These are phyloP conservation scores for Xerocomus brunneocitrinus DNA, from an alignment of 768 basidiomycete species.

Conservation along the genomic window DNA sequence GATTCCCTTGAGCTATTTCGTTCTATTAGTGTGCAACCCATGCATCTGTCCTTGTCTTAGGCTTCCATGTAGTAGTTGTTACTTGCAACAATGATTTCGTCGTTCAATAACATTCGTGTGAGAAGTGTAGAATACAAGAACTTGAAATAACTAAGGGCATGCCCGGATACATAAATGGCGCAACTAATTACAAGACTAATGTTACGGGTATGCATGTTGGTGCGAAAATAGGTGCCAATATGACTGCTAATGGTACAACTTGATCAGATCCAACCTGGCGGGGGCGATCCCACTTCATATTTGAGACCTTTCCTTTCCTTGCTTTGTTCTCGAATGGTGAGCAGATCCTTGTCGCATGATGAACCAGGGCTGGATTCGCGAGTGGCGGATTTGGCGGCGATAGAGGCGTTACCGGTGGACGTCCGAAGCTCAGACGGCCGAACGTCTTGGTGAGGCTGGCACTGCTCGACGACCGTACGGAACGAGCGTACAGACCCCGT, in stretches of 20 bases:
- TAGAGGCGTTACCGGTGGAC: background rate
- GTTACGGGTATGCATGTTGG: background rate
- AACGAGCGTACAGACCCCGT: conserved; percentile 56
- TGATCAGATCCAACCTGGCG: conserved; percentile 47
- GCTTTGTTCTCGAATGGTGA: conserved; percentile 12
- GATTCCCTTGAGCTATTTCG: conserved; percentile 14
- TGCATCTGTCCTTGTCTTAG: conserved; percentile 18
- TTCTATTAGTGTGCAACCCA: conserved; percentile 12
- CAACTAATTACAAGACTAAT: background rate
- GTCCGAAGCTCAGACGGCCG: conserved; percentile 7
- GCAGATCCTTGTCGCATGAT: conserved; percentile 10
- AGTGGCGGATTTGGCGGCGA: background rate
- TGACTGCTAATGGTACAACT: background rate
- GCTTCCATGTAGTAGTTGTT: conserved; percentile 22
- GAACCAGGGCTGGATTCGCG: conserved; percentile 8
- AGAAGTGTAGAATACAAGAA: background rate
- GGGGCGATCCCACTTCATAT: conserved; percentile 17
- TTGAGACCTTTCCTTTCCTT: conserved; percentile 3
- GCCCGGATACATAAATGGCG: background rate
- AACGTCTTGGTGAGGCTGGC: conserved; percentile 29
- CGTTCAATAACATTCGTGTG: background rate
- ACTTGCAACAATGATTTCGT: conserved; percentile 13
- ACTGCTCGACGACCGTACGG: conserved; percentile 55
- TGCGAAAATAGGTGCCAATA: background rate
- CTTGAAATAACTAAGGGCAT: background rate